Percentiles rank a stretch among this genome's conserved stretches.
Evolutionary conservation across 1,284 basidiomycete species (phyloP).

Genomic region (Fomitopsis pinicola): DNA sequence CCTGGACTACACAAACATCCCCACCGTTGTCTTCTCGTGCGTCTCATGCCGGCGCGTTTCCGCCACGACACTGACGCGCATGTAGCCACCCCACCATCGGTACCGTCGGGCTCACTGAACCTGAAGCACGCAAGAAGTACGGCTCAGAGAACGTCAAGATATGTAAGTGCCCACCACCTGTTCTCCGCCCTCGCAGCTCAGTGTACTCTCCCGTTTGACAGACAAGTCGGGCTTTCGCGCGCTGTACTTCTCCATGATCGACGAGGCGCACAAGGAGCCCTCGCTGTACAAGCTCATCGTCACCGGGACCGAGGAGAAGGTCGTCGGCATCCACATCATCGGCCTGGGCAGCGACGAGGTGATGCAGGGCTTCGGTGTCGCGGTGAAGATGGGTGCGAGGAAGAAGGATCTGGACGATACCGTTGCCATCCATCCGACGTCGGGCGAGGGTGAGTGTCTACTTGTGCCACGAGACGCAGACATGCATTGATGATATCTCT

Average conservation of each 20-base stretch:
- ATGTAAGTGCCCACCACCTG: conserved; percentile 54
- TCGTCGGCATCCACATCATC: conserved; percentile 93
- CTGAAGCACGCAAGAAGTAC: conserved; percentile 83
- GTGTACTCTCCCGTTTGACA: conserved; percentile 9
- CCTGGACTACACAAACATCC: conserved; percentile 87
- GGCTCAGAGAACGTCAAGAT: conserved; percentile 86
- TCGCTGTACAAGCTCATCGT: conserved; percentile 91
- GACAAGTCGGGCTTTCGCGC: conserved; percentile 80
- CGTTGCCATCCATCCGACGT: conserved; percentile 90
- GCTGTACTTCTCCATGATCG: conserved; percentile 86
- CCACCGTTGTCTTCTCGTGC: conserved; percentile 92
- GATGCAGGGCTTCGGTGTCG: conserved; percentile 92
- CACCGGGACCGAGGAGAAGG: conserved; percentile 84
- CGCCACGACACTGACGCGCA: conserved; percentile 2
- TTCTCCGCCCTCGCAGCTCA: background rate
- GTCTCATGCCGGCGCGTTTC: conserved; percentile 26
- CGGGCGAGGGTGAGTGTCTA: conserved; percentile 57
- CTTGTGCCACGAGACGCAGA: background rate
- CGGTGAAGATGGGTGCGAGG: conserved; percentile 93
- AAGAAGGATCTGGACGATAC: conserved; percentile 86
- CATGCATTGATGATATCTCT: conserved; percentile 11
- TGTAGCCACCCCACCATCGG: conserved; percentile 87
- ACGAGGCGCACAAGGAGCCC: conserved; percentile 87
- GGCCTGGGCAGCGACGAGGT: conserved; percentile 90
- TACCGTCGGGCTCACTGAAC: conserved; percentile 89